phyloP scores from a whole-genome alignment of 176 grass and related monocot genomes.

The Eleusine indica region DNA sequence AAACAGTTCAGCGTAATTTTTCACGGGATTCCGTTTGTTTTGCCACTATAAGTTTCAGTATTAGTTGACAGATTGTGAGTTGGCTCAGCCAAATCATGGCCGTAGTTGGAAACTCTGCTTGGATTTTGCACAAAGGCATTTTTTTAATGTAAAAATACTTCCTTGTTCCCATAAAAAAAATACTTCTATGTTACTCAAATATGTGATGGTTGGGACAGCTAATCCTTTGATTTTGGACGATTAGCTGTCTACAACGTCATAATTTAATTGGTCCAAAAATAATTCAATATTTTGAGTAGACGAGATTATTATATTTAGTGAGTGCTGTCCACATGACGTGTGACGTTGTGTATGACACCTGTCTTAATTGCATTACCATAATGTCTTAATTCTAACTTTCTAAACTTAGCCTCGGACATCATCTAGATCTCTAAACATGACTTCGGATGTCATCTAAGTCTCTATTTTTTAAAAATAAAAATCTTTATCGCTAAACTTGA shows the following conservation, averaged over 20 bases:
- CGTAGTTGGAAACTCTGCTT: neutral
- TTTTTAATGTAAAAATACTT: neutral
- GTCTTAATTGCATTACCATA: neutral
- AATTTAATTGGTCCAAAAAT: neutral
- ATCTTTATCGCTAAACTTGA: too few species aligned
- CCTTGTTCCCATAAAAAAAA: too few species aligned
- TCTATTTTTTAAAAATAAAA: too few species aligned
- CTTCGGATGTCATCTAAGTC: too few species aligned
- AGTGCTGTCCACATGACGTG: neutral
- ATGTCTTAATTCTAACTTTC: neutral
- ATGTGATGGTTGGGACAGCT: too few species aligned
- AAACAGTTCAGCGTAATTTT: neutral
- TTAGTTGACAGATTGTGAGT: neutral
- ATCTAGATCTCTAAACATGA: too few species aligned
- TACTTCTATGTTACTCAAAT: too few species aligned
- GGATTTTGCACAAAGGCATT: neutral
- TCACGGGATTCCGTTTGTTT: neutral
- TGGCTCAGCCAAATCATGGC: neutral
- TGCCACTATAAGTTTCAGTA: neutral
- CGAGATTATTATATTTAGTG: neutral
- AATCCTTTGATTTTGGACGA: neutral
- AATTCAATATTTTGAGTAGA: neutral
- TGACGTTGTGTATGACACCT: neutral
- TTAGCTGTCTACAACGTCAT: neutral
- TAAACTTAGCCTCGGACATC: too few species aligned